Percentiles rank a stretch among this genome's conserved stretches.
These are phyloP conservation scores for Lepiota subincarnata DNA, from an alignment of 768 basidiomycete species.

Conservation along the genomic window DNA sequence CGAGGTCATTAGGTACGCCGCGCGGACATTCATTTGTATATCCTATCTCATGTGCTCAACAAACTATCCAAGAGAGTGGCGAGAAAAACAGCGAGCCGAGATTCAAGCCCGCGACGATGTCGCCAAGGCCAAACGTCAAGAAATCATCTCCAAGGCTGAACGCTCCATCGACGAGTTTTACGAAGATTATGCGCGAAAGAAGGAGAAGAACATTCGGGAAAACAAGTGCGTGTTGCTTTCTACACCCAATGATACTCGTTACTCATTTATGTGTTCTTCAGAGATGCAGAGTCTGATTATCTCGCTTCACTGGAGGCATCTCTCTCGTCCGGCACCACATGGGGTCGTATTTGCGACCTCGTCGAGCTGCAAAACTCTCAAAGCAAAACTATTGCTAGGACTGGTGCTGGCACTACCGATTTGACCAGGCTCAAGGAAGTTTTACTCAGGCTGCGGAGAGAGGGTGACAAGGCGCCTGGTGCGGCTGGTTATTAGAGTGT, in stretches of 20 bases:
- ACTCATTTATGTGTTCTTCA: slow-evolving; percentile 25
- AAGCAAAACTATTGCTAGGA: slow-evolving; percentile 90
- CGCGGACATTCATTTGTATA: neutral
- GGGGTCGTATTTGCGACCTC: slow-evolving; percentile 87
- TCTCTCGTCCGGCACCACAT: slow-evolving; percentile 87
- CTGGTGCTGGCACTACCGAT: slow-evolving; percentile 86
- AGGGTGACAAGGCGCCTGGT: slow-evolving; percentile 89
- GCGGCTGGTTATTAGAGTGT: slow-evolving; percentile 76
- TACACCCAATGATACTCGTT: neutral
- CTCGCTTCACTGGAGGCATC: slow-evolving; percentile 65
- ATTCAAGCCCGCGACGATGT: slow-evolving; percentile 81
- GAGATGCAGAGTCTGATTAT: slow-evolving; percentile 85
- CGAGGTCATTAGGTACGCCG: slow-evolving; percentile 75
- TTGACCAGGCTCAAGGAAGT: slow-evolving; percentile 90
- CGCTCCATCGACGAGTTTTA: slow-evolving; percentile 88
- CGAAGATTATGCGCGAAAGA: slow-evolving; percentile 81
- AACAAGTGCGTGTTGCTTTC: slow-evolving; percentile 68
- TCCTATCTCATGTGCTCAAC: slow-evolving; percentile 1
- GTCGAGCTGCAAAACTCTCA: slow-evolving; percentile 94
- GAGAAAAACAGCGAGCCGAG: slow-evolving; percentile 79
- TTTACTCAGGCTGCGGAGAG: slow-evolving; percentile 79
- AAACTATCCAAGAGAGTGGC: slow-evolving; percentile 65
- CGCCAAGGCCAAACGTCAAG: slow-evolving; percentile 71
- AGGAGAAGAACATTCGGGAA: slow-evolving; percentile 85
- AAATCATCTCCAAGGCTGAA: slow-evolving; percentile 81